Percentiles rank a stretch among this genome's conserved stretches.
These are phyloP conservation scores for Pterocarpus santalinus DNA, from an alignment of 306 rosid species.

Conservation along the genomic window DNA sequence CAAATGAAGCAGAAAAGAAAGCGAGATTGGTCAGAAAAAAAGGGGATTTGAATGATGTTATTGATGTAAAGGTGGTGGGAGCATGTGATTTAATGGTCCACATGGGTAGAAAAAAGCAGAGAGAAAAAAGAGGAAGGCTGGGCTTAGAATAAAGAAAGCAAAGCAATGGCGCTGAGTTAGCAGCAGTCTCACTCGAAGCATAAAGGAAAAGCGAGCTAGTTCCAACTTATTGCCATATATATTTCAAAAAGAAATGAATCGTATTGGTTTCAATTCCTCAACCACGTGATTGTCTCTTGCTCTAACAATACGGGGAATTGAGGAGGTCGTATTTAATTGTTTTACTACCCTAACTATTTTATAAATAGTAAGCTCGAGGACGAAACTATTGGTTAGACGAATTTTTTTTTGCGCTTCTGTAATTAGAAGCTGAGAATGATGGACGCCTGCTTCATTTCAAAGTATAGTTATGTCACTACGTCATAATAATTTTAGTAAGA, in stretches of 20 bases:
- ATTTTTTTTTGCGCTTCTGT: too few relatives aligned
- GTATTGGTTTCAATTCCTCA: conserved; percentile 17
- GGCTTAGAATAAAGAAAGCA: conserved; percentile 50
- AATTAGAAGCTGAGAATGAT: too few relatives aligned
- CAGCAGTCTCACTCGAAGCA: conserved; percentile 44
- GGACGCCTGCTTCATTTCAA: too few relatives aligned
- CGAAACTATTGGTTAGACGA: too few relatives aligned
- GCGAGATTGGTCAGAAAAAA: conserved; percentile 51
- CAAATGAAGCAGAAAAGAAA: conserved; percentile 39
- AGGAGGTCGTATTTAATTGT: neutral
- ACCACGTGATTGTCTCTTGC: conserved; percentile 21
- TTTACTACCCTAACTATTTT: too few relatives aligned
- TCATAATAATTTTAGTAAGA: too few relatives aligned
- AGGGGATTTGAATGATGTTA: conserved; percentile 43
- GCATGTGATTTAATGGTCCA: conserved; percentile 56
- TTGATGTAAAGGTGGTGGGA: conserved; percentile 50
- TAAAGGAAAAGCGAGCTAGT: conserved; percentile 28
- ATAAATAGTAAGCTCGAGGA: too few relatives aligned
- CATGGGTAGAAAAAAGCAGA: conserved; percentile 33
- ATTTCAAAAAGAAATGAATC: conserved; percentile 42
- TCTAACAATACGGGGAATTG: neutral
- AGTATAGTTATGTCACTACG: too few relatives aligned
- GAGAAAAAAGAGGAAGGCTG: conserved; percentile 20
- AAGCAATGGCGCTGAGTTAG: conserved; percentile 28
- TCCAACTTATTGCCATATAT: conserved; percentile 6